Evolutionary conservation across 192 early-diverging fungal genomes (phyloP).

Genomic region (Diversispora epigaea): DNA sequence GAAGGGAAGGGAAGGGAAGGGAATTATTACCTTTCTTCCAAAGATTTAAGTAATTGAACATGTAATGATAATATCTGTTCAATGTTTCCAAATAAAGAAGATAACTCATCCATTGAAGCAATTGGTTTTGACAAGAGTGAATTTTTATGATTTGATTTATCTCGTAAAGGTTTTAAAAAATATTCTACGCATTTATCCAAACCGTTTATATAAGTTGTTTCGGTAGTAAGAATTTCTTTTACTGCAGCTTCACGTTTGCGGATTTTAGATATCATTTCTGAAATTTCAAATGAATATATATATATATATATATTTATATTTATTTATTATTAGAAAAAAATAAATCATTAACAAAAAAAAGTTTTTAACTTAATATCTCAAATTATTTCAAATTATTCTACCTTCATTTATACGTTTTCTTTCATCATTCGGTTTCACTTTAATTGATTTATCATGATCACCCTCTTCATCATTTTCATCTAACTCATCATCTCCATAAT

Average conservation of each 20-base stretch:
- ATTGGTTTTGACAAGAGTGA: slow-evolving; percentile 8
- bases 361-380: too few species aligned
- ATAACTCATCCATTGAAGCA: slow-evolving; percentile 11
- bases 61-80: slow-evolving; percentile 19
- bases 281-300: too few species aligned
- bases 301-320: too few species aligned
- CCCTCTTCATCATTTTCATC: too few species aligned
- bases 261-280: slow-evolving; percentile 6
- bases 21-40: slow-evolving; percentile 17
- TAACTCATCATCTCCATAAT: too few species aligned
- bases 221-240: slow-evolving; percentile 79
- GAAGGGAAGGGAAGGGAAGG: too few species aligned
- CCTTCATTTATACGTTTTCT: too few species aligned
- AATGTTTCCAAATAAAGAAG: slow-evolving; percentile 22
- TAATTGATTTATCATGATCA: too few species aligned
- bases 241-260: slow-evolving; percentile 38
- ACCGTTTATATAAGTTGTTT: slow-evolving; percentile 82
- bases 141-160: slow-evolving; percentile 33
- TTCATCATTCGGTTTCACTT: too few species aligned
- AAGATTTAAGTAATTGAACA: slow-evolving; percentile 4
- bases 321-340: too few species aligned
- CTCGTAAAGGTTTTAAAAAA: slow-evolving; percentile 45
- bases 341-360: too few species aligned
- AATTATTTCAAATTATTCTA: too few species aligned
- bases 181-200: slow-evolving; percentile 67